Evolutionary conservation across 2,329 filamentous ascomycete species (phyloP), one percentile per base, ranked within the genome.

Genomic region (Aspergillus sclerotialis): DNA sequence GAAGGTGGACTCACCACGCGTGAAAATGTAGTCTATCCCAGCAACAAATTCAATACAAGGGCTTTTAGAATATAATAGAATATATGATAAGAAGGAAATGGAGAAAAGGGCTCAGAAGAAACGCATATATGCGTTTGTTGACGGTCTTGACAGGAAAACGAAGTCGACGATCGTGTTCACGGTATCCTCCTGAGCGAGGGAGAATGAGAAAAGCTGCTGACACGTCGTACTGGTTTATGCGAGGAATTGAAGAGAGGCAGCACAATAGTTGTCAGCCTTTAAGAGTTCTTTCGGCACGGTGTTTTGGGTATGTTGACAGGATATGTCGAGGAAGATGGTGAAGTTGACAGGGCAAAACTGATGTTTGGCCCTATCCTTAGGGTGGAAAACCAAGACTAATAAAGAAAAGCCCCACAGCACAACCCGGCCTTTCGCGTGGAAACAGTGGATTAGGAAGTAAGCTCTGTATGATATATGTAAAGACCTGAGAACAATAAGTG

Each of bases 341-440:
- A 55, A 55, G 42, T 54, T 50, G 49, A 56, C 52, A 56, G 53
- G 50, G 57, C 54, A 56, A 38, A 56, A 56, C 50, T 42, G 52
- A 58, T 63, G 57, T 63, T 62, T 63, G 60, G 59, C 56, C 55
- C 55, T 60, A 56, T 39, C 50, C 46, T 51, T 63, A 62, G 60
- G 60, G 60, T 53, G 56, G n/a, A 52, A 59, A 58, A 55, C 50
- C 45, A 47, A 46, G 39, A 45, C 49, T 46, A 52, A 51, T 48
- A 50, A 47, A n/a, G 13, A 44, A 50, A 46, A 48, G 56, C 58
- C 59, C 60, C 60, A 61, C 59, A 49, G 51, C 49, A 52, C 40
- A 48, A 50, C 31, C 41, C 35, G 35, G 33, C 40, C 29, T 35
- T 37, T 48, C 56, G 54, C 55, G 54, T 51, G 45, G 42, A 49